A percentile compares a stretch with the other conserved stretches of the same genome.
These are phyloP conservation scores for Colletotrichum sp. DNA, from an alignment of 2,329 filamentous ascomycete genomes.

Conservation along the genomic window DNA sequence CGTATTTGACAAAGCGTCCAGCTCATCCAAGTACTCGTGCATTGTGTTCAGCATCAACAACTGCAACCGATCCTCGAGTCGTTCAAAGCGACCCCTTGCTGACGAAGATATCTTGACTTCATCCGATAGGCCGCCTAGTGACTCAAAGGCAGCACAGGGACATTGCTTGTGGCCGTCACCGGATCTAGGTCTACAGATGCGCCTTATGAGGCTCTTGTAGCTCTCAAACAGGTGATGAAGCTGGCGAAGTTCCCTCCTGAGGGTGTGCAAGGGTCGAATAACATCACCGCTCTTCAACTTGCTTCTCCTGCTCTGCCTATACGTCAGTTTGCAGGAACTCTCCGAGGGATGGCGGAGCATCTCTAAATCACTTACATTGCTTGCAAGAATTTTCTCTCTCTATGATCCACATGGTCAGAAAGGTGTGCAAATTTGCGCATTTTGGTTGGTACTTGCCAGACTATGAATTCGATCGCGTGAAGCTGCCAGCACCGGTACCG, in stretches of 20 bases:
- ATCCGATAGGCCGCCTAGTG: background rate
- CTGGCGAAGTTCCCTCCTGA: conserved; percentile 65
- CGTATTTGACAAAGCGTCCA: conserved; percentile 72
- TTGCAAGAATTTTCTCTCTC: conserved; percentile 39
- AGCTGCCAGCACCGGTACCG: conserved; percentile 57
- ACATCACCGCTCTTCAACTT: conserved; percentile 54
- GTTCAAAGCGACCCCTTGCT: conserved; percentile 62
- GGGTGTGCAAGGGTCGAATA: conserved; percentile 61
- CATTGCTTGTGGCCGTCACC: background rate
- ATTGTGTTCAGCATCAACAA: conserved; percentile 68
- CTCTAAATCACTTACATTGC: conserved; percentile 31
- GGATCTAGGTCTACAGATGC: conserved; percentile 56
- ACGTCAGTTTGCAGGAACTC: background rate
- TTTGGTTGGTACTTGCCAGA: conserved; percentile 43
- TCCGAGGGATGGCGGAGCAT: background rate
- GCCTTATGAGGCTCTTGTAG: conserved; percentile 64
- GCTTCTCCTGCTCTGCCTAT: conserved; percentile 11
- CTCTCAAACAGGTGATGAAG: conserved; percentile 65
- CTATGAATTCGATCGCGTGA: conserved; percentile 51
- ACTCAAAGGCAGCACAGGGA: background rate
- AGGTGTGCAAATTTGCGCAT: background rate
- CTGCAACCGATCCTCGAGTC: conserved; percentile 63
- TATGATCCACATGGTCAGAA: conserved; percentile 15
- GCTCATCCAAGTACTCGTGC: conserved; percentile 70
- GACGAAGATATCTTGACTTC: conserved; percentile 42